Percentiles rank a stretch among this genome's conserved stretches.
Evolutionary conservation across 2,329 filamentous ascomycete genomes (phyloP).

Genomic region (Leptographium flavum): DNA sequence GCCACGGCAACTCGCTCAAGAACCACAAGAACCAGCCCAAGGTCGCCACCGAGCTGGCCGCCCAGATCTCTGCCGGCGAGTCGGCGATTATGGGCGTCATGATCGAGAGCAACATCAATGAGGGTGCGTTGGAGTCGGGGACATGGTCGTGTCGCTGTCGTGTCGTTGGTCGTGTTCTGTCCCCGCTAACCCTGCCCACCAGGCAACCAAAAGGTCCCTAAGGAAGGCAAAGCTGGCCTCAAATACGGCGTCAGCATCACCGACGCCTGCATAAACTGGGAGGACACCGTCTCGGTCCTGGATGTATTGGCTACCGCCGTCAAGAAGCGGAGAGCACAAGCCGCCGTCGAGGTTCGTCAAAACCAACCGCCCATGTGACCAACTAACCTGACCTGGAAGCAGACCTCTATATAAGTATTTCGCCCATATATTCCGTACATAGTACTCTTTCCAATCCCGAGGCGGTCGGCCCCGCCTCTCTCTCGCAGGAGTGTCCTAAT

Average conservation of each 20-base stretch:
- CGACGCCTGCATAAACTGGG: conserved; percentile 92
- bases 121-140: no score
- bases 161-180: neutral
- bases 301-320: conserved; percentile 69
- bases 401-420: no score
- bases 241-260: conserved; percentile 95
- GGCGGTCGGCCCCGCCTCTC: neutral
- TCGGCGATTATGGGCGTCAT: conserved; percentile 88
- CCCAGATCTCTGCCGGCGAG: conserved; percentile 77
- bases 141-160: no score
- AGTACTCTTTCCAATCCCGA: no score
- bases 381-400: neutral
- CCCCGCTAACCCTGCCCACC: neutral
- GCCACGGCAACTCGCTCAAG: conserved; percentile 91
- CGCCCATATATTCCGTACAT: no score
- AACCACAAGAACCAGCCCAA: conserved; percentile 96
- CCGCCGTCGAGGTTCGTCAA: neutral
- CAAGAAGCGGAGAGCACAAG: conserved; percentile 50
- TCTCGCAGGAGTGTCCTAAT: neutral
- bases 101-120: conserved; percentile 96
- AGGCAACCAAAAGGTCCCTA: conserved; percentile 83
- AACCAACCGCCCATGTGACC: neutral
- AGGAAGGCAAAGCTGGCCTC: conserved; percentile 69
- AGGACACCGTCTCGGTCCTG: conserved; percentile 70
- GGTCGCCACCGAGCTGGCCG: conserved; percentile 67